Base-by-base conservation (phyloP, 495 filamentous ascomycete species). In the Staphylotrichum tortipilum region DNA sequence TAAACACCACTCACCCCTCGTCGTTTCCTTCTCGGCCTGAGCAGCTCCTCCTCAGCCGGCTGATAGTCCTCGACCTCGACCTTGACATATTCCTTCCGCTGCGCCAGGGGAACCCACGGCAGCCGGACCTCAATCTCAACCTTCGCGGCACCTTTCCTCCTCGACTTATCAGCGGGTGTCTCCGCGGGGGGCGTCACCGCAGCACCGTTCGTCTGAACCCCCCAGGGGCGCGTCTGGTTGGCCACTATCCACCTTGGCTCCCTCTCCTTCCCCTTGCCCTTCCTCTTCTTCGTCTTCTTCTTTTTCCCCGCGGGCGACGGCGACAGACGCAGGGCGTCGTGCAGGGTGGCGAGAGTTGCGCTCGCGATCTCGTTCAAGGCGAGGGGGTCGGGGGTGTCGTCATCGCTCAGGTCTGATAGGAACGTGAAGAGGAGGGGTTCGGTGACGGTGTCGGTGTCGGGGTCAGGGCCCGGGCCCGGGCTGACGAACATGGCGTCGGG, bases 41-140 rank as follows among this genome's bases (percentile, higher is more conserved):
- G 19, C 17, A 39, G 26, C 11, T 49, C 42, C 8, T 49, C 18
- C 14, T 42, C 46, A 23, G 2, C 14, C 1, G 41, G 30, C 5
- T 37, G 28, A 0, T 57, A 48, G n/a, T 60, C 56, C 12, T 50
- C 46, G 3, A 63, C 53, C 21, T 50, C 35, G 9, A 63, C 23
- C 6, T 54, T 29, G 24, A 34, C 30, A 29, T 53, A 65, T 10
- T 21, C 36, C 0, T 47, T 55, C 42, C 53, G 50, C 26, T 45
- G 15, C 14, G 17, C 28, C 17, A 39, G 46, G 1, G 57, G 3
- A 7, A 65, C 10, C 55, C 53, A 57, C 1, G 43, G 55, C 14
- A 65, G 26, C n/a, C 42, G 22, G 11, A 65, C 58, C 24, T 63
- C 57, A 18, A 65, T 59, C 30, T 43, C 43, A 23, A 61, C 55